A percentile compares a stretch with the other conserved stretches of the same genome.
These are phyloP conservation scores for Rhizopogon salebrosus DNA, from an alignment of 768 basidiomycete species.

Conservation along the genomic window DNA sequence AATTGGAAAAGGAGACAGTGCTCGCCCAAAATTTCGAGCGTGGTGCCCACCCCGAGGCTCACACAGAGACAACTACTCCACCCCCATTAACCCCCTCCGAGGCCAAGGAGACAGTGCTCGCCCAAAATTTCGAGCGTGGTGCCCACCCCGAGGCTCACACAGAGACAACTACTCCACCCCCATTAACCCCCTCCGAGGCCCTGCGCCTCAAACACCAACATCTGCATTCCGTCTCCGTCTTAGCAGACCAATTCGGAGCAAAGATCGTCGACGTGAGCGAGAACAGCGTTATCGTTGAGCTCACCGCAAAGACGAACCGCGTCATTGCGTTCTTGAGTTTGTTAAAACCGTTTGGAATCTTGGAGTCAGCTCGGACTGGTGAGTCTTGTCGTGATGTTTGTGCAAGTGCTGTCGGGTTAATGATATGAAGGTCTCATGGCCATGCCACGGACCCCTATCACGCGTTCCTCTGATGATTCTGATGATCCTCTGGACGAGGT, in stretches of 20 bases:
- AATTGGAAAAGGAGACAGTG: slow-evolving; percentile 64
- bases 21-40: slow-evolving; percentile 80
- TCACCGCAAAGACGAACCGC: slow-evolving; percentile 86
- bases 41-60: slow-evolving; percentile 35
- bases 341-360: slow-evolving; percentile 89
- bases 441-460: slow-evolving; percentile 94
- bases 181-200: slow-evolving; percentile 76
- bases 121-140: slow-evolving; percentile 71
- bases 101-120: slow-evolving; percentile 70
- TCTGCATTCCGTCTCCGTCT: slow-evolving; percentile 78
- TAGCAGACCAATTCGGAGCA: slow-evolving; percentile 86
- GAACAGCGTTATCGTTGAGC: slow-evolving; percentile 90
- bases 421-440: slow-evolving; percentile 79
- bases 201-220: slow-evolving; percentile 88
- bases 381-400: slow-evolving; percentile 18
- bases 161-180: slow-evolving; percentile 28
- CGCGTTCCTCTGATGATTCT: slow-evolving; percentile 50
- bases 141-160: slow-evolving; percentile 32
- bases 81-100: too few relatives aligned
- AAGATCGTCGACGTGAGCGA: slow-evolving; percentile 94
- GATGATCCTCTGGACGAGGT: slow-evolving; percentile 47
- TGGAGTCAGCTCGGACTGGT: slow-evolving; percentile 96
- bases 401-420: slow-evolving; percentile 1
- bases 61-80: slow-evolving; percentile 9
- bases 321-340: slow-evolving; percentile 92